phyloP scores from a whole-genome alignment of 805 yeast species.

The Jamesozyma gamospora region DNA sequence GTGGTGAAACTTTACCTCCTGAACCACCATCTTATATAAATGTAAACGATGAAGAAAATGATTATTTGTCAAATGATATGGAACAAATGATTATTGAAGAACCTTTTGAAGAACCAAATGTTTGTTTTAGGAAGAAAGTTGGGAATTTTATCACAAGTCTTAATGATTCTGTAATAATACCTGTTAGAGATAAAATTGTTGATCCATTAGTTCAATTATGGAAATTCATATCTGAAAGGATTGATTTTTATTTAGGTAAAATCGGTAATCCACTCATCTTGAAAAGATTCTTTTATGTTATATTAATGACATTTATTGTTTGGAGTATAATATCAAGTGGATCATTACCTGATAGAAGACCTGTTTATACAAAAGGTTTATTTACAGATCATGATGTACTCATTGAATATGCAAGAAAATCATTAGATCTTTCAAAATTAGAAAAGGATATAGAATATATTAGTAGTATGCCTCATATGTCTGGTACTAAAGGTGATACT shows the following conservation, averaged over 20 bases:
- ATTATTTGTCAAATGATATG: neutral
- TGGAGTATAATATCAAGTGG: constrained; percentile 52
- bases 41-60: neutral
- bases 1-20: constrained; percentile 15
- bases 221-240: constrained; percentile 28
- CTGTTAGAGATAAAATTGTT: constrained; percentile 32
- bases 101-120: constrained; percentile 6
- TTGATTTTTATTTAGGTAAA: constrained; percentile 50
- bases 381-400: constrained; percentile 53
- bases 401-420: constrained; percentile 37
- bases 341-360: constrained; percentile 35
- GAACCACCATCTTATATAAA: constrained; percentile 27
- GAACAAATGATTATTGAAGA: constrained; percentile 38
- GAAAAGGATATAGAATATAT: constrained; percentile 61
- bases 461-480: constrained; percentile 72
- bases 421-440: constrained; percentile 47
- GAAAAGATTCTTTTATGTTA: constrained; percentile 63
- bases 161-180: constrained; percentile 28
- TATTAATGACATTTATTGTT: constrained; percentile 48
- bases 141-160: constrained; percentile 16
- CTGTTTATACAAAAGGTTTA: constrained; percentile 39
- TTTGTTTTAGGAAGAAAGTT: constrained; percentile 7
- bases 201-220: constrained; percentile 40
- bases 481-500: constrained; percentile 83
- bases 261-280: constrained; percentile 84